phyloP scores from a whole-genome alignment of 177 flowering plant species.

The Tripterygium wilfordii region DNA sequence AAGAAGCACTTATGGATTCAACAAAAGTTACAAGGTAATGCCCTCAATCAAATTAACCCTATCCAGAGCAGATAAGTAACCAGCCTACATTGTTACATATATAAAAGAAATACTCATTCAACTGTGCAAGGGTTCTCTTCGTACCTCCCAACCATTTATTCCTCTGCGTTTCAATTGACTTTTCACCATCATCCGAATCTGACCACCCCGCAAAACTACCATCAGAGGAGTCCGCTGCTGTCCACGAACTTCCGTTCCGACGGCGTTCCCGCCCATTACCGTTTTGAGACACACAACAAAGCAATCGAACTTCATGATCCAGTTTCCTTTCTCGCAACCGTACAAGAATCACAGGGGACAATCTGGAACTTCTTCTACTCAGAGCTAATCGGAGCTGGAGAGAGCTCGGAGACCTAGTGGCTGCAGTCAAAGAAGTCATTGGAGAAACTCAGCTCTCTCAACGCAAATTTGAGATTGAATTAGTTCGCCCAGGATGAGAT shows the following conservation, averaged over 20 bases:
- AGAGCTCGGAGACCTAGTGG: slow-evolving; percentile 55
- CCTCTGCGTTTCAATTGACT: slow-evolving; percentile 20
- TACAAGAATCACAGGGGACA: slow-evolving; percentile 11
- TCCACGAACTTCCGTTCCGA: slow-evolving; percentile 21
- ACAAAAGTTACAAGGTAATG: not conserved
- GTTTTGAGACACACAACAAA: slow-evolving; percentile 14
- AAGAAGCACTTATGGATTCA: not conserved
- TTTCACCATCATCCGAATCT: slow-evolving; percentile 15
- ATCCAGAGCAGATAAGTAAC: no score
- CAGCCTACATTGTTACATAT: no score
- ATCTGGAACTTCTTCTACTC: slow-evolving; percentile 13
- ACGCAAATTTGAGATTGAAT: no score
- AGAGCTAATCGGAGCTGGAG: slow-evolving; percentile 60
- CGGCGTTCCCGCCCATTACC: slow-evolving; percentile 15
- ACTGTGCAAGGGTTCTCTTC: not conserved
- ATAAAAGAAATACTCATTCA: no score
- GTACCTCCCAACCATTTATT: slow-evolving; percentile 47
- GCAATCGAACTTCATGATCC: slow-evolving; percentile 17
- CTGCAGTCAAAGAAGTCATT: slow-evolving; percentile 38
- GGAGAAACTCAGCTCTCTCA: no score
- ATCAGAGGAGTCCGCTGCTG: slow-evolving; percentile 15
- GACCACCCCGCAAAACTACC: slow-evolving; percentile 63
- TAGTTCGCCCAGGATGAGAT: no score
- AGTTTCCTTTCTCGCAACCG: slow-evolving; percentile 18
- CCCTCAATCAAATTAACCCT: no score